A percentile compares a stretch with the other conserved stretches of the same genome.
phyloP scores from a whole-genome alignment of 2,329 filamentous ascomycete species.

The Cytospora piceicola region DNA sequence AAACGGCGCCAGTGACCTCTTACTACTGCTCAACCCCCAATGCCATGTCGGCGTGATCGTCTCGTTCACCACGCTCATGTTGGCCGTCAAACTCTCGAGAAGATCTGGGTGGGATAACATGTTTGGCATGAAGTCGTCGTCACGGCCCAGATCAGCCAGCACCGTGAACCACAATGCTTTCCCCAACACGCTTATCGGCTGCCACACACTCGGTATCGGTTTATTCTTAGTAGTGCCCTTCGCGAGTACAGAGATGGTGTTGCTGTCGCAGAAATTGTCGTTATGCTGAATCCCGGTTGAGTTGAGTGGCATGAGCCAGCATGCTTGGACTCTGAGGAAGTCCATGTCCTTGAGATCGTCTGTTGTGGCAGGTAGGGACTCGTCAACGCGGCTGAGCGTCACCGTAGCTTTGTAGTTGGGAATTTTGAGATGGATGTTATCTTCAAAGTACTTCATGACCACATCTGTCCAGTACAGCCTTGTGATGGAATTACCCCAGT shows the following conservation, averaged over 20 bases:
- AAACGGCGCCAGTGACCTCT: background rate
- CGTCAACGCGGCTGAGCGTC: background rate
- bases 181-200: background rate
- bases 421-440: background rate
- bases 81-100: background rate
- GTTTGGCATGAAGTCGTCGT: slow-evolving; percentile 2
- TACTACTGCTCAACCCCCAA: background rate
- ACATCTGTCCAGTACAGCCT: background rate
- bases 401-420: background rate
- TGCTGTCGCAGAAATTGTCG: background rate
- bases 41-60: background rate
- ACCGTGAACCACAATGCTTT: background rate
- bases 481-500: background rate
- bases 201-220: background rate
- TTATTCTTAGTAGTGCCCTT: background rate
- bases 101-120: background rate
- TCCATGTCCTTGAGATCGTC: slow-evolving; percentile 5
- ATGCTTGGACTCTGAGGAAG: background rate
- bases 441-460: background rate
- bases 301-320: slow-evolving; percentile 5
- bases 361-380: background rate
- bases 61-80: background rate
- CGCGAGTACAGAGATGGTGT: background rate
- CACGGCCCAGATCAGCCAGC: slow-evolving; percentile 1
- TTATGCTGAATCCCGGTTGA: background rate